Base-by-base conservation (phyloP, 371 early-diverging fungal genomes). In the Lichtheimia ramosa region DNA sequence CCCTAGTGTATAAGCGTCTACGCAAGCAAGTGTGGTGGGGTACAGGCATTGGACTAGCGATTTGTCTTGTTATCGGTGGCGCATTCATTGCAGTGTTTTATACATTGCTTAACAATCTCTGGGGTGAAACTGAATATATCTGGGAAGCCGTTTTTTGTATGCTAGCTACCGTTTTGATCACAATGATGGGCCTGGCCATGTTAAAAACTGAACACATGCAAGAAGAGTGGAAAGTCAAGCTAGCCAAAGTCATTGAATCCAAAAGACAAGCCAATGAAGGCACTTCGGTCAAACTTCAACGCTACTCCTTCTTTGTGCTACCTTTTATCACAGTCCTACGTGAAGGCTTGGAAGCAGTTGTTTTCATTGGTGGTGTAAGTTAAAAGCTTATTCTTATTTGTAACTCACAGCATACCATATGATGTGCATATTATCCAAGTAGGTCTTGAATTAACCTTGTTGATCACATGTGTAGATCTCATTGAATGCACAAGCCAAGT, bases 301-400 rank as follows among this genome's bases (percentile, higher is more conserved):
- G 54, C 21, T 89, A 88, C 63, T 77, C 89, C 10, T 86, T 94
- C 64, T 83, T 92, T 68, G 57, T 87, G 43, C 69, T 90, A 20
- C 92, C 95, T 2, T 87, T 92, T 58, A 62, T 92, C 46, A 92
- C 94, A 3, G 87, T 94, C 8, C 71, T 91, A 21, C 78, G 95
- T 25, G 95, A 94, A 75, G 92, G 92, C 2, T 73, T 94, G 12
- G 92, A 92, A 68, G 84, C 90, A 10, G 83, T 94, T 3, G 86
- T 94, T 6, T 91, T 94, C 67, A 81, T 92, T 51, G 92, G 87
- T 51, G 95, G 95, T 52, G 91, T 92, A 64, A 76, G 70, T 87
- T 61, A 1, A 34, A 34, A 34, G 34, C 34, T 34, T 34, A 34
- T 59, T 78, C 77, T 53, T 48, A 15, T 25, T 25, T 25, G 25